A percentile compares a stretch with the other conserved stretches of the same genome.
These are phyloP conservation scores for Rhizoctonia solani DNA, from an alignment of 1,284 basidiomycete species.

Conservation along the genomic window DNA sequence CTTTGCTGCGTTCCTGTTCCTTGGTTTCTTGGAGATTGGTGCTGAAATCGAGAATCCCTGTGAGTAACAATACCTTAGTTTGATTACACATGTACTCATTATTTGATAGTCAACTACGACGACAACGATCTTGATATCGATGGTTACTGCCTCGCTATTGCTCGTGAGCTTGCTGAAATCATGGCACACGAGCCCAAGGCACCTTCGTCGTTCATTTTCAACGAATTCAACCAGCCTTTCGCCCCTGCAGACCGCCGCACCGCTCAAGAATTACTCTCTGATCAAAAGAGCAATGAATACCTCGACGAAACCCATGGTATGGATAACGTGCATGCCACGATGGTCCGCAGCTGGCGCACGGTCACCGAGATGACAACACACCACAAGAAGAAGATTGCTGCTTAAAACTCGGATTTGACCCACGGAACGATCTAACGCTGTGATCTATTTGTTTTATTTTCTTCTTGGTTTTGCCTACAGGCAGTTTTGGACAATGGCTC, in stretches of 20 bases:
- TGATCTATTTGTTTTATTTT: no score
- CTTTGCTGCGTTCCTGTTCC: conserved; percentile 40
- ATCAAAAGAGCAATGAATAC: conserved; percentile 43
- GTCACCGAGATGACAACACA: conserved; percentile 28
- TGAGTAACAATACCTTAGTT: not conserved
- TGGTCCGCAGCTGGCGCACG: conserved; percentile 22
- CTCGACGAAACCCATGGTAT: conserved; percentile 30
- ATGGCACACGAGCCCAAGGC: conserved; percentile 49
- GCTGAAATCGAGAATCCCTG: conserved; percentile 71
- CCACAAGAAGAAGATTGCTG: conserved; percentile 30
- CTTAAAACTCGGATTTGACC: not conserved
- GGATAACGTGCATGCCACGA: conserved; percentile 7
- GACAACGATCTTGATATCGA: conserved; percentile 70
- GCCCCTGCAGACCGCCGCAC: conserved; percentile 63
- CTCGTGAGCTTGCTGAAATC: conserved; percentile 68
- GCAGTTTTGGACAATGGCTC: not conserved
- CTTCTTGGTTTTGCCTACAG: not conserved
- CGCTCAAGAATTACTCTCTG: conserved; percentile 53
- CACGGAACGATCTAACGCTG: not conserved
- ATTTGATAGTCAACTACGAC: conserved; percentile 31
- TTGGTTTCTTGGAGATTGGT: conserved; percentile 69
- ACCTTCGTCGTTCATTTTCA: conserved; percentile 59
- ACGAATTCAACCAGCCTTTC: conserved; percentile 63
- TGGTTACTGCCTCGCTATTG: conserved; percentile 63
- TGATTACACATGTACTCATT: not conserved